Conservation (phyloP, 2,329 filamentous ascomycete genomes). For the Aspergillus transmontanensis region DNA sequence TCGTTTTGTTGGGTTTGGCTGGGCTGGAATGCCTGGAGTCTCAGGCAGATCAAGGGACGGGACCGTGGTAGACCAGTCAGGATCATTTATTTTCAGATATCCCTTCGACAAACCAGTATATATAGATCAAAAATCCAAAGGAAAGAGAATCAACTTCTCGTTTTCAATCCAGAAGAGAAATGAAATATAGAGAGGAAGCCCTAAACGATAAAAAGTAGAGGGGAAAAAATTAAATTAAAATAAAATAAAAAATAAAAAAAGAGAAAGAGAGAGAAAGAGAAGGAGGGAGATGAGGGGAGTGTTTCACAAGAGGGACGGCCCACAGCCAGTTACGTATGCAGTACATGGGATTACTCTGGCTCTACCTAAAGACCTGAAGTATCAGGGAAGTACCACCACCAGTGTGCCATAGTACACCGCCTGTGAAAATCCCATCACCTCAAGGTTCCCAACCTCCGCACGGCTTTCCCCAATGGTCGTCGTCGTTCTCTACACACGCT, state of each 20-base stretch:
- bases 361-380: neutral
- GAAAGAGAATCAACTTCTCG: neutral
- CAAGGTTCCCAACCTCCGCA: conserved; percentile 4
- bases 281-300: conserved; percentile 5
- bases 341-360: conserved; percentile 3
- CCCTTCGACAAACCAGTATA: neutral
- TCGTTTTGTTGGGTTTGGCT: neutral
- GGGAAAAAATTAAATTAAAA: neutral
- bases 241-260: neutral
- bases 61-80: neutral
- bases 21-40: neutral
- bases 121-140: neutral
- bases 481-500: conserved; percentile 12
- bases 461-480: conserved; percentile 13
- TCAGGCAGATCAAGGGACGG: conserved; percentile 1
- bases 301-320: conserved; percentile 13
- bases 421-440: neutral
- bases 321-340: conserved; percentile 12
- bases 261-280: neutral
- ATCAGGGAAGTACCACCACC: neutral
- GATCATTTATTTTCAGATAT: neutral
- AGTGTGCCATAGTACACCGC: conserved; percentile 4
- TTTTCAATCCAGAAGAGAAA: neutral
- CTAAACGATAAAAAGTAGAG: neutral
- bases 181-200: neutral